Evolutionary conservation across 805 yeast genomes (phyloP), one percentile per base, ranked within the genome.

Genomic region (Suhomyces emberorum): DNA sequence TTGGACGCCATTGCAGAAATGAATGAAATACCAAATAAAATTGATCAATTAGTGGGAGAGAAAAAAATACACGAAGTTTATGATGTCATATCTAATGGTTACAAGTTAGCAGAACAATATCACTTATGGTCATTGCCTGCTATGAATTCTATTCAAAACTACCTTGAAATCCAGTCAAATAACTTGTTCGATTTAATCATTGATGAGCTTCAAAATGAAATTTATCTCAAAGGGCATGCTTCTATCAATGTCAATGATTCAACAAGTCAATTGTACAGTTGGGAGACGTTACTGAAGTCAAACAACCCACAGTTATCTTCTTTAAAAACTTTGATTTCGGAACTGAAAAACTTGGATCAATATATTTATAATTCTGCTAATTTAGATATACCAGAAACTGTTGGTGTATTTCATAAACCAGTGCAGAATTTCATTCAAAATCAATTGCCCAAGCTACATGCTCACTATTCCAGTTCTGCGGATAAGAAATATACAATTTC

Each of bases 191-290:
- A 81, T 31, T 76, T 77, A 43, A 65, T 89, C 14, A 65, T 85
- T n/a, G 95, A 85, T 43, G 95, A 88, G 50, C 61, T 88, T 28
- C 80, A 77, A 40, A 73, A 70, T 31, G 81, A 85, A 38, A 63
- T 85, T n/a, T 86, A 81, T 49, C 64, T 83, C 28, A 79, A 77
- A 47, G 43, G 44, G 30, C n/a, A n/a, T n/a, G n/a, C n/a, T n/a
- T 38, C 45, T 1, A 27, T 39, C 6, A 30, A 17, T 4, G 26
- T 36, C 45, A 4, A 37, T 44, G 47, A 37, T 18, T 15, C 26
- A n/a, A 32, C 33, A 10, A 28, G 34, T 26, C 26, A 26, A 12
- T 44, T 34, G 8, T 23, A 23, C 27, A 42, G 49, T 18, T 58
- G 65, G 65, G 53, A 44, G 22, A 32, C 37, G 11, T 23, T 63